Evolutionary conservation across 2,329 filamentous ascomycete genomes (phyloP).

Genomic region (Colletotrichum ledebouriae): DNA sequence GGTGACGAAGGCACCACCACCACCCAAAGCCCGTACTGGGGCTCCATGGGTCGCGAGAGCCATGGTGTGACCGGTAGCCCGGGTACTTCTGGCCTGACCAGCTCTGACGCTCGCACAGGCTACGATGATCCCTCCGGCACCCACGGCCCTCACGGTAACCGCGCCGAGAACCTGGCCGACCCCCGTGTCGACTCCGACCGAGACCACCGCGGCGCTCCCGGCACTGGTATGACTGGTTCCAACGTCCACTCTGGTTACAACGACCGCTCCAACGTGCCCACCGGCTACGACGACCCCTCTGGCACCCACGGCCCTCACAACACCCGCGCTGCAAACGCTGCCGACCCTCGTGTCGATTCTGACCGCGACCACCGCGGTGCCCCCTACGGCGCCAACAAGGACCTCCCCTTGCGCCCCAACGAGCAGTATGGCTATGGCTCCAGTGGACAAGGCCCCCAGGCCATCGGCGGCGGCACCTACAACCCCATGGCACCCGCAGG

Average conservation of each 20-base stretch:
- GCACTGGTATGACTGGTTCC: constrained; percentile 21
- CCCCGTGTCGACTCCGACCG: constrained; percentile 63
- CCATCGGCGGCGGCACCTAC: constrained; percentile 32
- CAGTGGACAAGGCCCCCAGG: constrained; percentile 12
- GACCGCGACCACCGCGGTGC: constrained; percentile 34
- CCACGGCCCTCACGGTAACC: constrained; percentile 53
- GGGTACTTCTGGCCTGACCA: constrained; percentile 46
- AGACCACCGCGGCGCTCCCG: constrained; percentile 45
- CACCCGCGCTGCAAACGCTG: constrained; percentile 48
- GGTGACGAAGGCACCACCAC: constrained; percentile 13
- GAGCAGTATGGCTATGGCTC: constrained; percentile 4
- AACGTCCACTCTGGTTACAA: constrained; percentile 14
- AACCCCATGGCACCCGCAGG: constrained; percentile 26
- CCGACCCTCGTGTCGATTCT: constrained; percentile 37
- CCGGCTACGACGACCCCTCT: constrained; percentile 43
- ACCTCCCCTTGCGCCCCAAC: constrained; percentile 37
- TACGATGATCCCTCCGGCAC: constrained; percentile 43
- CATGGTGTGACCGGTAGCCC: constrained; percentile 45
- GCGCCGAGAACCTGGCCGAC: constrained; percentile 60
- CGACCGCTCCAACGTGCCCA: constrained; percentile 13
- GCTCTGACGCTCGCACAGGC: constrained; percentile 27
- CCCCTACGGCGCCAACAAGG: constrained; percentile 30
- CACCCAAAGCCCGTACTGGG: constrained; percentile 36
- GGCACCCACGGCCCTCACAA: constrained; percentile 52
- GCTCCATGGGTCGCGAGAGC: constrained; percentile 31